Evolutionary conservation across 257 asterid species (phyloP).

Genomic region (Fraxinus pennsylvanica): DNA sequence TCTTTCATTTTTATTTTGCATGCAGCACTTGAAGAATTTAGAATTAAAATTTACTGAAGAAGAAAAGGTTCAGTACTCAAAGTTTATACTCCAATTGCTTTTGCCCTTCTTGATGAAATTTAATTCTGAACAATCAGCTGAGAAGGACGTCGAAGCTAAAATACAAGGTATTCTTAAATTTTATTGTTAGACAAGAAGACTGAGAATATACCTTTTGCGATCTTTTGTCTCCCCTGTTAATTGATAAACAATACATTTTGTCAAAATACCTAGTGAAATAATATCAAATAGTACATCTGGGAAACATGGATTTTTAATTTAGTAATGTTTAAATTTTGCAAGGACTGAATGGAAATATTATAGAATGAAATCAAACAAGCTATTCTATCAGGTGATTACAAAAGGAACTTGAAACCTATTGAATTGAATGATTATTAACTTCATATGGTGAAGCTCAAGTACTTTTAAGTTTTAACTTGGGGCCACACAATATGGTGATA

Average conservation of each 20-base stretch:
- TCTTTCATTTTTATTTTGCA: conserved; percentile 19
- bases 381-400: background rate
- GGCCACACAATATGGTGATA: background rate
- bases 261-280: background rate
- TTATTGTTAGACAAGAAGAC: background rate
- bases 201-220: conserved; percentile 12
- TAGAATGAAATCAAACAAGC: background rate
- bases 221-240: background rate
- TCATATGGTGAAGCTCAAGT: background rate
- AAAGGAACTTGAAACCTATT: background rate
- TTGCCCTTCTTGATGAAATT: conserved; percentile 68
- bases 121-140: conserved; percentile 57
- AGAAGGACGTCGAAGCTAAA: conserved; percentile 69
- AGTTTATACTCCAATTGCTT: conserved; percentile 56
- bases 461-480: background rate
- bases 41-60: conserved; percentile 32
- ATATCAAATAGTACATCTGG: background rate
- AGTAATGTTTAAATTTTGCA: background rate
- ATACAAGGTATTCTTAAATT: conserved; percentile 46
- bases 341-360: background rate
- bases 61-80: conserved; percentile 51
- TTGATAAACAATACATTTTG: conserved; percentile 12
- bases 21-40: conserved; percentile 51
- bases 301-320: background rate
- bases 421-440: background rate